phyloP scores from a whole-genome alignment of 129 eudicot genomes.

The Ambrosia artemisiifolia region DNA sequence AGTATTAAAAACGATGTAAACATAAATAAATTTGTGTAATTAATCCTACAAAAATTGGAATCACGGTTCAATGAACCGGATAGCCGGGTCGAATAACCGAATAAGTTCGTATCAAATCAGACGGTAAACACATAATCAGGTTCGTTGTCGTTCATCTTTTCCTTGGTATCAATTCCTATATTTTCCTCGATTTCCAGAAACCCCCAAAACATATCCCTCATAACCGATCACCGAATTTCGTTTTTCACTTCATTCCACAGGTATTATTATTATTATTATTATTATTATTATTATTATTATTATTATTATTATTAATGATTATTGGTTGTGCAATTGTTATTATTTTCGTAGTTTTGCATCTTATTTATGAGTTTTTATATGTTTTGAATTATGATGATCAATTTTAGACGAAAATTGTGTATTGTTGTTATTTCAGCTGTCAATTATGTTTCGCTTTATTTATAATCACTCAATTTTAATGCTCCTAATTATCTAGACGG shows the following conservation, averaged over 20 bases:
- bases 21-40: too few species aligned
- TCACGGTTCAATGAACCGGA: not conserved
- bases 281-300: too few species aligned
- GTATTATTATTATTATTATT: not conserved
- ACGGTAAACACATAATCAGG: not conserved
- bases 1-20: too few species aligned
- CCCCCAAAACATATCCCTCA: not conserved
- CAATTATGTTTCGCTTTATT: not conserved
- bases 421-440: not conserved
- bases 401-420: not conserved
- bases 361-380: not conserved
- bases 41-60: too few species aligned
- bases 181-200: not conserved
- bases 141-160: not conserved
- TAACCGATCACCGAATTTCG: not conserved
- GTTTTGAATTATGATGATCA: conserved; percentile 1
- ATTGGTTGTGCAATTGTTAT: too few species aligned
- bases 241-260: conserved; percentile 15
- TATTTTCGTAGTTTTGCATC: too few species aligned
- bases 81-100: not conserved
- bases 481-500: not conserved
- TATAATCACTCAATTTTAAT: not conserved
- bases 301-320: too few species aligned
- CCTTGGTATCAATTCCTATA: conserved; percentile 13
- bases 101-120: not conserved